These are phyloP conservation scores for Colletotrichum sp. DNA, from an alignment of 2,329 filamentous ascomycete genomes.

Conservation along the genomic window DNA sequence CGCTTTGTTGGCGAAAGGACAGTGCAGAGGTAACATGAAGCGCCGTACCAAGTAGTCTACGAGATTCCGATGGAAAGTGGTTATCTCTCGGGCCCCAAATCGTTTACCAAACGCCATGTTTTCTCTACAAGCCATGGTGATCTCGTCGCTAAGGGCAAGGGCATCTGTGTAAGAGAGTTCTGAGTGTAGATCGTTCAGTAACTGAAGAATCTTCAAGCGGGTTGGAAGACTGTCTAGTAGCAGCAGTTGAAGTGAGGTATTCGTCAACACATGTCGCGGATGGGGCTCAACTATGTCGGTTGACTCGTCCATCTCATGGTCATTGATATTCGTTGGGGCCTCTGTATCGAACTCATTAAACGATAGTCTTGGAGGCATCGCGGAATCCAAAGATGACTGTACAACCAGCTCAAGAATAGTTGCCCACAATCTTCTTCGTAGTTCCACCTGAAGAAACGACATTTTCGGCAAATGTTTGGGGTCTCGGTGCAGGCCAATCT, in stretches of 20 bases:
- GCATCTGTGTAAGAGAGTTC: neutral
- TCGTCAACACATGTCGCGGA: neutral
- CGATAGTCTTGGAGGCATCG: neutral
- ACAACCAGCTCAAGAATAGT: neutral
- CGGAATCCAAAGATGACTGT: neutral
- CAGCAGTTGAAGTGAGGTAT: neutral
- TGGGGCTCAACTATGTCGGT: neutral
- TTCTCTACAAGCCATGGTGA: neutral
- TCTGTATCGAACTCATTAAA: neutral
- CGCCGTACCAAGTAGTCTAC: neutral
- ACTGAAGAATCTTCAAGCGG: neutral
- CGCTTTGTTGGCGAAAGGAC: neutral
- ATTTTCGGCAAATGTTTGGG: neutral
- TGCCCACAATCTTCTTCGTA: neutral
- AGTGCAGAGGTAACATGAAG: neutral
- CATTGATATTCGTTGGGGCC: neutral
- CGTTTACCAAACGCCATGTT: neutral
- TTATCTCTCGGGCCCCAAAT: neutral
- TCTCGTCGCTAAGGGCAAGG: neutral
- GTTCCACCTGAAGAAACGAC: neutral
- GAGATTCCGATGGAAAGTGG: neutral
- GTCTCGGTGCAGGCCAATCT: neutral
- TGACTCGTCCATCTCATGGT: neutral
- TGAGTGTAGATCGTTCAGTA: neutral
- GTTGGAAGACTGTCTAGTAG: neutral